Base-by-base conservation (phyloP, 2,329 filamentous ascomycete species). In the Hypoxylon sp. region DNA sequence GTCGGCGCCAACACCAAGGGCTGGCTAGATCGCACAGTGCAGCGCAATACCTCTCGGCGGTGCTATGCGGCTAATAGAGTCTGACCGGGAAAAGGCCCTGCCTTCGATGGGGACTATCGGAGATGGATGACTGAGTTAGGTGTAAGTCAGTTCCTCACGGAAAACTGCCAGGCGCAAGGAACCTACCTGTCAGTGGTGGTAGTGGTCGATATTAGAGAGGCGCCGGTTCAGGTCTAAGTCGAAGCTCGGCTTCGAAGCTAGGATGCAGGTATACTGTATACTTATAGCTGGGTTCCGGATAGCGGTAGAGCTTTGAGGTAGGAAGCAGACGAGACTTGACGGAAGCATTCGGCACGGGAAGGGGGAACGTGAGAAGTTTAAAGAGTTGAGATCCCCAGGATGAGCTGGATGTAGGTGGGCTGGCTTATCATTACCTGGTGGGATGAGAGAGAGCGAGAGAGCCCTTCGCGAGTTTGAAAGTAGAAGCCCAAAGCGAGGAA, bases 311-410 rank as follows among this genome's bases (percentile, higher is more conserved):
- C 55, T 53, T 54, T 50, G 52, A 53, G n/a, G 56, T 53, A 20
- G 52, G 51, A 44, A 55, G 49, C 30, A 44, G 40, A 51, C 49
- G 44, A 62, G 57, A 66, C 46, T 52, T n/a, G 61, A 69, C 58
- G 60, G 66, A 61, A 60, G 38, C 54, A 64, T 24, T 63, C 66
- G 42, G 64, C 53, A 59, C 52, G 61, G 59, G 59, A 65, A 59
- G 69, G 69, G 69, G 69, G 69, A 68, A 64, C 61, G 67, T 62
- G 64, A 60, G 56, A 65, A 61, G 64, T 71, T 71, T 70, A 67
- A 70, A 70, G 66, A 70, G 53, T 65, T 51, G 56, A 63, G 46
- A 42, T 51, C 26, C 45, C 16, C 58, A 61, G 53, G 48, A 67
- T 30, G 57, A 61, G 55, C 53, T 57, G 62, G 62, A 57, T 50